Evolutionary conservation across 352 stramenopile species (phyloP), one percentile per base, ranked within the genome.

Genomic region (Hyaloperonospora arabidopsidis): DNA sequence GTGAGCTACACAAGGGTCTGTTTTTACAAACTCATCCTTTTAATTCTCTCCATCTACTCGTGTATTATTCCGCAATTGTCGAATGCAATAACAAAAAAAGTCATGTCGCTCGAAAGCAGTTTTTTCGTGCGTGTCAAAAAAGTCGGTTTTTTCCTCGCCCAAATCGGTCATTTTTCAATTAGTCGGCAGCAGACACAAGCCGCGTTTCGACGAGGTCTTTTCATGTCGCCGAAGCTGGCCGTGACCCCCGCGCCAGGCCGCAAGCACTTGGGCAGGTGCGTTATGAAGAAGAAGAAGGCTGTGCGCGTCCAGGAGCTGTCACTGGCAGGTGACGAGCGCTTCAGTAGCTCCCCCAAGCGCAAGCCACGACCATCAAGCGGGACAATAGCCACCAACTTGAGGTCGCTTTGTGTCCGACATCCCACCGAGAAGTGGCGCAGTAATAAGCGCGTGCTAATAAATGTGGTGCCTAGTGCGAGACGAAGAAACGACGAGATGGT

Each of bases 371-470:
- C 56, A 32, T 21, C 49, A 15, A 59, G 38, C 11, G 54, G 21
- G 29, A 67, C 47, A 34, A n/a, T 57, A 18, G 45, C 56, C 14
- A 54, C 45, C 2, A 52, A 63, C 32, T 23, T 63, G 34, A 64
- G 55, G 25, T 40, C 49, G 38, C 45, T 61, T 2, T 35, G 23
- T 3, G 35, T 15, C 5, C 48, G 59, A 12, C 38, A 63, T 1
- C 29, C 38, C 17, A 40, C 19, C n/a, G 57, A 67, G 34, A 59
- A 65, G 43, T 73, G 67, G 38, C 68, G 70, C 40, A 62, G 71
- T 43, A 74, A 79, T 36, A 83, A 79, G 51, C 66, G 71, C 38
- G 52, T 59, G 47, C 40, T 72, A 12, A 19, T 74, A 29, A 70
- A 52, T 34, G 52, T 61, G 13, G 2, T 45, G 18, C 54, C 58